These are phyloP conservation scores for Cordyceps javanica DNA, from an alignment of 2,329 filamentous ascomycete genomes.

Conservation along the genomic window DNA sequence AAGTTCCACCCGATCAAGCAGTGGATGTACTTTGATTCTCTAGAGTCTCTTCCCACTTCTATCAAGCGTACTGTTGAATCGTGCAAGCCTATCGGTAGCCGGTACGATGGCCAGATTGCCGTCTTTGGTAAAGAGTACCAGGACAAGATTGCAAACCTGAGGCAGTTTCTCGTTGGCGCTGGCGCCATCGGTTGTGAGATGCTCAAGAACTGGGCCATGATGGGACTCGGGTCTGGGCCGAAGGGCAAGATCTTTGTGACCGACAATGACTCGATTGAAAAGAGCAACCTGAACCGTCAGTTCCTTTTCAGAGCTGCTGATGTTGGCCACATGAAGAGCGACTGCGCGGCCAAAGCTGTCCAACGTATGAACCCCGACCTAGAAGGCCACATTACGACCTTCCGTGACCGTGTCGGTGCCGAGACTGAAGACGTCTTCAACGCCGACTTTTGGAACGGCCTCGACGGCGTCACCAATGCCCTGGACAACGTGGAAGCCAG, in stretches of 20 bases:
- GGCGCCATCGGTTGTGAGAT: conserved; percentile 98
- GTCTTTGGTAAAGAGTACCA: conserved; percentile 93
- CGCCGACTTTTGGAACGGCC: conserved; percentile 78
- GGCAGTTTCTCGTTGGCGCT: conserved; percentile 90
- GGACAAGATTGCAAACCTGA: conserved; percentile 84
- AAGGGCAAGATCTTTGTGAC: conserved; percentile 87
- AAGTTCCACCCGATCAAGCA: conserved; percentile 96
- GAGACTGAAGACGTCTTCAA: conserved; percentile 95
- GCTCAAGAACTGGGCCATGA: conserved; percentile 99
- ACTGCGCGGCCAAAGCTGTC: conserved; percentile 83
- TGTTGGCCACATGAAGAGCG: conserved; percentile 94
- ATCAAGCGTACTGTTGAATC: conserved; percentile 73
- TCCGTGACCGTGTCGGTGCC: conserved; percentile 83
- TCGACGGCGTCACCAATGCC: conserved; percentile 94
- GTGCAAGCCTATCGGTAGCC: conserved; percentile 76
- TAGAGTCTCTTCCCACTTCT: conserved; percentile 84
- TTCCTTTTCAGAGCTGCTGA: conserved; percentile 93
- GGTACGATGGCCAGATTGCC: conserved; percentile 95
- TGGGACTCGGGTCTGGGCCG: conserved; percentile 83
- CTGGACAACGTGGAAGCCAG: conserved; percentile 96
- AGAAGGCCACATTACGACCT: conserved; percentile 72
- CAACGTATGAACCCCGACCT: conserved; percentile 94
- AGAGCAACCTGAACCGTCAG: conserved; percentile 96
- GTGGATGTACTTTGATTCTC: conserved; percentile 94
- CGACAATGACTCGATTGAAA: conserved; percentile 98